Evolutionary conservation across 352 stramenopile genomes (phyloP), one percentile per base, ranked within the genome.

Genomic region (Peronospora destructor): DNA sequence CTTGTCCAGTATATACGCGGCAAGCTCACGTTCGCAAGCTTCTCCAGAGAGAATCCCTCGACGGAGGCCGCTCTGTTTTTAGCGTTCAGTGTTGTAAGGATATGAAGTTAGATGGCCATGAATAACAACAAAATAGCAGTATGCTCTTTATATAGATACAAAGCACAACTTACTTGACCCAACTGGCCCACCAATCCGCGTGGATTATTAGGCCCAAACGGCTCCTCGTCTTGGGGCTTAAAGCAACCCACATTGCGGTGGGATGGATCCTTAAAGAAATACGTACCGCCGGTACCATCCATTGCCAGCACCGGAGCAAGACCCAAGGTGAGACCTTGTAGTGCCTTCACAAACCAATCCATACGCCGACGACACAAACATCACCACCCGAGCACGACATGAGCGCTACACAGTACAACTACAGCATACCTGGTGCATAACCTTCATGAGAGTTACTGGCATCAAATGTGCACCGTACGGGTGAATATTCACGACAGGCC

Each of bases 141-240:
- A 28, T 14, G 25, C 19, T 32, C 29, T 42, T 21, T 21, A 21
- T 39, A 6, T 21, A 8, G 0, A 39, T 41, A 41, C 1, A 23
- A 41, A 12, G 16, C 6, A n/a, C n/a, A 46, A 52, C 59, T 39
- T 30, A 81, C 73, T 67, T 87, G 74, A 12, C 79, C 82, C 7
- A 93, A 64, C 34, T 77, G 65, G 14, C 75, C 84, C 19, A 97
- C 75, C 36, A 97, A 90, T 7, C 91, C 91, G 28, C 95, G 85
- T 8, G 96, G 96, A 70, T 99, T 99, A 66, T 98, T 98, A 37
- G 92, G 91, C 0, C 92, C 95, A 59, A 98, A 98, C 0, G 96
- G 95, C 54, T 99, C 97, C 62, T 99, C 97, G 63, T 99, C 96
- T 47, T 96, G 78, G 30, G 97, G 95, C 53, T 99, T 99, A 67